Evolutionary conservation across 805 yeast genomes (phyloP).

Genomic region (Cyberlindnera saturnus): DNA sequence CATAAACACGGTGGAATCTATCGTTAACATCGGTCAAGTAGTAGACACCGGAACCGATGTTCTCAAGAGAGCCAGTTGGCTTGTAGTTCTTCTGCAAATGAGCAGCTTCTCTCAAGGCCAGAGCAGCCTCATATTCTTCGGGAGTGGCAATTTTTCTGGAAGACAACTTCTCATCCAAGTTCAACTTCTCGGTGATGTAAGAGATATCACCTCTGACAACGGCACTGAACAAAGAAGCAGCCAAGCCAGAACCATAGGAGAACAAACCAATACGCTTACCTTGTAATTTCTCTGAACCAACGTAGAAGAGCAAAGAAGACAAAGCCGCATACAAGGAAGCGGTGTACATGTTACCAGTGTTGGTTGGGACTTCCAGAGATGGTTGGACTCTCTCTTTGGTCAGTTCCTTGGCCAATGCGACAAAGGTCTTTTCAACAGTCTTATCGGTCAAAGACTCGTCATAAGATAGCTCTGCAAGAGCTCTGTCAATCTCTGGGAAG

Average conservation of each 20-base stretch:
- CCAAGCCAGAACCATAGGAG: constrained; percentile 98
- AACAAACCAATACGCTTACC: constrained; percentile 85
- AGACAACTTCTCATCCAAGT: constrained; percentile 61
- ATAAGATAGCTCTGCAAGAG: constrained; percentile 52
- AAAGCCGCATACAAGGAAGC: constrained; percentile 88
- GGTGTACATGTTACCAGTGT: constrained; percentile 97
- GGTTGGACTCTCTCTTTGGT: constrained; percentile 69
- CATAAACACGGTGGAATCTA: constrained; percentile 79
- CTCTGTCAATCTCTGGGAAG: constrained; percentile 53
- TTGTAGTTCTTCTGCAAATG: constrained; percentile 74
- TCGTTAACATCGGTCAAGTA: constrained; percentile 83
- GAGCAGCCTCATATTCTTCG: constrained; percentile 71
- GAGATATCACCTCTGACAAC: constrained; percentile 77
- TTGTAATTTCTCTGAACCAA: constrained; percentile 68
- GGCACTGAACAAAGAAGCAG: constrained; percentile 80
- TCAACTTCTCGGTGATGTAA: constrained; percentile 54
- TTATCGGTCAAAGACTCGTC: constrained; percentile 77
- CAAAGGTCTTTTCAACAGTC: constrained; percentile 77
- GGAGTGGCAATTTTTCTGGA: constrained; percentile 68
- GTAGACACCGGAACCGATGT: constrained; percentile 69
- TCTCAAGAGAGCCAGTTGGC: constrained; percentile 76
- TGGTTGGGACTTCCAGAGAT: constrained; percentile 82
- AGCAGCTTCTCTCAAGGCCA: constrained; percentile 81
- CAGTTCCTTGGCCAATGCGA: constrained; percentile 63
- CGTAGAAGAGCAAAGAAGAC: constrained; percentile 71